Evolutionary conservation across 2,329 filamentous ascomycete species (phyloP).

Genomic region (Neoscytalidium dimidiatum): DNA sequence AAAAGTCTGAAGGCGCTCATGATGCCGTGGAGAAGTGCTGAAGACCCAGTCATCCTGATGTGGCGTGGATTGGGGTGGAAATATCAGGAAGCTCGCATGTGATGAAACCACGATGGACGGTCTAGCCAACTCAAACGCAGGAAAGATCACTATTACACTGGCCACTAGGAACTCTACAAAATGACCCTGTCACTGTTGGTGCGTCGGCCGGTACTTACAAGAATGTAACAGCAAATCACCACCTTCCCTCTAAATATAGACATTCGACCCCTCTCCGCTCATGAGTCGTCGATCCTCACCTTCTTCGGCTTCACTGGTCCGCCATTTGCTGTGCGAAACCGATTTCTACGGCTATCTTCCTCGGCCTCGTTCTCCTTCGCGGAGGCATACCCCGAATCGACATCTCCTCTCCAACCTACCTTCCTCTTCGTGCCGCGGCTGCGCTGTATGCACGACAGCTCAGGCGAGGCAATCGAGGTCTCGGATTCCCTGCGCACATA

Average conservation of each 20-base stretch:
- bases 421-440: neutral
- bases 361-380: neutral
- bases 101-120: slow-evolving; percentile 11
- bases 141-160: neutral
- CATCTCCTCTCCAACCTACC: neutral
- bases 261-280: slow-evolving; percentile 1
- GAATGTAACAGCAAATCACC: slow-evolving; percentile 15
- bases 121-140: neutral
- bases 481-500: neutral
- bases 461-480: neutral
- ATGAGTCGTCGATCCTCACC: slow-evolving; percentile 6
- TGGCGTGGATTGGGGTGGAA: neutral
- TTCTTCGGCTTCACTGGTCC: neutral
- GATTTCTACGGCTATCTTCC: neutral
- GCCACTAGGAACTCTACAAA: neutral
- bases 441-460: neutral
- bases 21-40: neutral
- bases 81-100: slow-evolving; percentile 11
- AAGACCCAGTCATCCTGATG: neutral
- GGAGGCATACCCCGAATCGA: neutral
- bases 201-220: slow-evolving; percentile 3
- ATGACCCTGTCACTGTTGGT: slow-evolving; percentile 8
- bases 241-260: slow-evolving; percentile 10
- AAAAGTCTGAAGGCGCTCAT: neutral
- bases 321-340: neutral